A percentile compares a stretch with the other conserved stretches of the same genome.
Conservation (phyloP, 2,329 filamentous ascomycete species). For the Grosmannia penicillata region DNA sequence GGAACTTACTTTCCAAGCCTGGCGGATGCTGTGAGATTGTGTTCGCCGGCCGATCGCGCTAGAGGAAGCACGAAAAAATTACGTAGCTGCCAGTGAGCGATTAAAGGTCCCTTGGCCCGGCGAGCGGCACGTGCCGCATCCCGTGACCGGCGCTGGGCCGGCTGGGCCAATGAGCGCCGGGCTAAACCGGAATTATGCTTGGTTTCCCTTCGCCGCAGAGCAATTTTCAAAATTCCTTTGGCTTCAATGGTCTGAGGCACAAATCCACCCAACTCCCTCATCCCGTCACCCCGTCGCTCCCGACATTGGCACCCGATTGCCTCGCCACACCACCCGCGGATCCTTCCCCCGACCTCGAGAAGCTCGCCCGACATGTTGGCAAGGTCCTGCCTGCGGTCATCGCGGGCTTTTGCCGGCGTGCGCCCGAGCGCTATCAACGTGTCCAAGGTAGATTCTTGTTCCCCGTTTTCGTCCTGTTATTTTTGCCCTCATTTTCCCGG, state of each 20-base stretch:
- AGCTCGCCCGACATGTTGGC: conserved; percentile 67
- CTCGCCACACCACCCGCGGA: conserved; percentile 18
- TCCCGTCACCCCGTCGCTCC: conserved; percentile 12
- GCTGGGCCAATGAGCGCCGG: conserved; percentile 13
- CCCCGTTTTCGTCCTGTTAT: neutral
- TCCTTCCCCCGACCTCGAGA: conserved; percentile 22
- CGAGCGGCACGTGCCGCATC: conserved; percentile 5
- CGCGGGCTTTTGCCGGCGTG: conserved; percentile 70
- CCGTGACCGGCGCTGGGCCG: conserved; percentile 6
- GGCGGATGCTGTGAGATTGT: too few relatives aligned
- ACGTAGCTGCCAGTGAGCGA: conserved; percentile 7
- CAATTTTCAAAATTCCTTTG: conserved; percentile 3
- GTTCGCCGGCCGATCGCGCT: neutral
- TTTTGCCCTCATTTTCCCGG: neutral
- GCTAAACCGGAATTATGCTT: conserved; percentile 12
- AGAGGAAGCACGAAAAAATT: conserved; percentile 1
- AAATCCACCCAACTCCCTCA: conserved; percentile 1
- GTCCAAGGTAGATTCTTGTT: conserved; percentile 42
- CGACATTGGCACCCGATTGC: conserved; percentile 24
- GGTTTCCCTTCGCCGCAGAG: conserved; percentile 2
- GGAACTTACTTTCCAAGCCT: neutral
- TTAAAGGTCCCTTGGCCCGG: conserved; percentile 9
- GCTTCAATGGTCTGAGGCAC: conserved; percentile 11
- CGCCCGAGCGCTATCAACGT: conserved; percentile 58
- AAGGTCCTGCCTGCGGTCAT: conserved; percentile 77